phyloP scores from a whole-genome alignment of 2,329 filamentous ascomycete species.

The Chrysoporthe puriensis region DNA sequence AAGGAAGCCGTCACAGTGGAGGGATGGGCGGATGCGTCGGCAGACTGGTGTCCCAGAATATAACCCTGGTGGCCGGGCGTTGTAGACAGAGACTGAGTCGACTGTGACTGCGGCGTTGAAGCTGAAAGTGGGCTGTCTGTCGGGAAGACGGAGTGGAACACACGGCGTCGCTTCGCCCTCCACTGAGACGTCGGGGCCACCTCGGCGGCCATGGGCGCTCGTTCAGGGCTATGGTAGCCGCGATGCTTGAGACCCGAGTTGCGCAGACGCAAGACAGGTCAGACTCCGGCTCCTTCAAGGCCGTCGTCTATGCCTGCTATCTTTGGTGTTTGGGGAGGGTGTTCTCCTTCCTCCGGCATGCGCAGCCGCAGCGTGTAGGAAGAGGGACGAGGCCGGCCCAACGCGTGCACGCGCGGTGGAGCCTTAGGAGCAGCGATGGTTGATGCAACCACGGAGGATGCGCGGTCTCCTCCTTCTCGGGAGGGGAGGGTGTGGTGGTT shows the following conservation, averaged over 20 bases:
- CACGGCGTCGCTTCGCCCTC: constrained; percentile 51
- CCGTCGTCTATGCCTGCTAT: background rate
- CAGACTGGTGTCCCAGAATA: constrained; percentile 41
- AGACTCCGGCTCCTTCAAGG: background rate
- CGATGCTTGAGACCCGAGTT: background rate
- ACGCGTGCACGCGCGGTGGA: background rate
- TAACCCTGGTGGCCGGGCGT: constrained; percentile 47
- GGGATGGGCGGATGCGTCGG: constrained; percentile 22
- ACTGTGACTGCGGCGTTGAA: constrained; percentile 28
- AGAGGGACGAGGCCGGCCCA: background rate
- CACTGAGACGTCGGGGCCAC: constrained; percentile 43
- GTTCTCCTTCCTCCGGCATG: background rate
- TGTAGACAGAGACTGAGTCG: constrained; percentile 39
- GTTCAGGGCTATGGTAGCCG: background rate
- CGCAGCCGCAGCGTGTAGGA: background rate
- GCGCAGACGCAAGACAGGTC: background rate
- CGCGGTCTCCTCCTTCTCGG: background rate
- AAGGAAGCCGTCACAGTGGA: constrained; percentile 20
- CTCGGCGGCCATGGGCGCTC: constrained; percentile 23
- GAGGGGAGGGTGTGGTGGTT: background rate
- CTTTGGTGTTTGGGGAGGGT: background rate
- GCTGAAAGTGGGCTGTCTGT: constrained; percentile 49
- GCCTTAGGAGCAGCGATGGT: background rate
- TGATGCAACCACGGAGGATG: background rate
- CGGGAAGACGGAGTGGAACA: constrained; percentile 61